Evolutionary conservation across 768 basidiomycete species (phyloP).

Genomic region (Boletus coccyginus): DNA sequence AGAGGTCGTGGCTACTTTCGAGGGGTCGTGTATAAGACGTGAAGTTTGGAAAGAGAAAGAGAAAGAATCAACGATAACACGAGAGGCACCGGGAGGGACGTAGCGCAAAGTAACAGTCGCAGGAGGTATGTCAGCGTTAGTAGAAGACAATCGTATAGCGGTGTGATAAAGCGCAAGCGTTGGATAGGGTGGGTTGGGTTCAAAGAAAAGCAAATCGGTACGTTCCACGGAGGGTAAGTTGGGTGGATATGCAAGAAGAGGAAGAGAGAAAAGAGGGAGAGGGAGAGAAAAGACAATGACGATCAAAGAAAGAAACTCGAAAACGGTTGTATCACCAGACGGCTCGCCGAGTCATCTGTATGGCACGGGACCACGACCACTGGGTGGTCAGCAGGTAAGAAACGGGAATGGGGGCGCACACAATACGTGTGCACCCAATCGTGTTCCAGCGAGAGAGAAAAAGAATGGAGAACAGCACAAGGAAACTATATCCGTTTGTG

Average conservation of each 20-base stretch:
- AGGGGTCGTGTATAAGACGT: neutral
- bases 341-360: neutral
- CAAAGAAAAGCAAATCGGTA: conserved; percentile 1
- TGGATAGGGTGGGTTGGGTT: conserved; percentile 1
- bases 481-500: neutral
- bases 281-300: neutral
- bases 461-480: neutral
- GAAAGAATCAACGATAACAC: neutral
- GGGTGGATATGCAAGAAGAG: conserved; percentile 9
- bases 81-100: neutral
- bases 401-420: neutral
- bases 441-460: neutral
- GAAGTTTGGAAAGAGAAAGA: neutral
- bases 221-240: conserved; percentile 11
- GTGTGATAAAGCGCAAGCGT: neutral
- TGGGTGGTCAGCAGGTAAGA: neutral
- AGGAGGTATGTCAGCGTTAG: neutral
- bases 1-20: conserved; percentile 3
- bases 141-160: conserved; percentile 1
- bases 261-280: neutral
- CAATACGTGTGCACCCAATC: neutral
- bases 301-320: conserved; percentile 4
- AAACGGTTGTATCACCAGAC: neutral
- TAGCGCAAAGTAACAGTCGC: neutral
- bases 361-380: neutral